A percentile compares a stretch with the other conserved stretches of the same genome.
phyloP scores from a whole-genome alignment of 2,329 filamentous ascomycete genomes.

The Hymenoscyphus occultus region DNA sequence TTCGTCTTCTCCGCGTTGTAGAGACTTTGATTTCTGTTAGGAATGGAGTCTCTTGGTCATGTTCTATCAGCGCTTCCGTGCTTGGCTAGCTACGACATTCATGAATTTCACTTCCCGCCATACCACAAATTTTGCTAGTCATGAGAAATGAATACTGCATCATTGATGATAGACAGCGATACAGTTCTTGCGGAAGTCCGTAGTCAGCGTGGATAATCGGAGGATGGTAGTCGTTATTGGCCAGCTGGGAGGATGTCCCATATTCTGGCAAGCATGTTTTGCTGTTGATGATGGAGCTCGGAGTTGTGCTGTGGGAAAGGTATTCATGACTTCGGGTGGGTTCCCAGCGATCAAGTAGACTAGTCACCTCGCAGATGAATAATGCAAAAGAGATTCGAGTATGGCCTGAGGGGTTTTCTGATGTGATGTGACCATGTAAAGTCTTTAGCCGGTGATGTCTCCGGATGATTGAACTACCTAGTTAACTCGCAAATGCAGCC shows the following conservation, averaged over 20 bases:
- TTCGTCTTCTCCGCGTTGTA: constrained; percentile 79
- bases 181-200: constrained; percentile 21
- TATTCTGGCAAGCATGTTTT: constrained; percentile 23
- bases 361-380: constrained; percentile 35
- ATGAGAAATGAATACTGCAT: constrained; percentile 29
- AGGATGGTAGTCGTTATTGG: constrained; percentile 24
- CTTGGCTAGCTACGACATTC: constrained; percentile 30
- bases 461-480: too few species aligned
- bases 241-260: constrained; percentile 18
- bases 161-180: constrained; percentile 27
- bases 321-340: constrained; percentile 24
- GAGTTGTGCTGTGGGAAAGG: constrained; percentile 16
- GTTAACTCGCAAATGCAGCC: not conserved
- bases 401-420: constrained; percentile 5
- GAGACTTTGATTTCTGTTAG: constrained; percentile 28
- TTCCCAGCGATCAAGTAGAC: constrained; percentile 30
- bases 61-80: constrained; percentile 35
- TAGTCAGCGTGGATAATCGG: constrained; percentile 23
- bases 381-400: constrained; percentile 33
- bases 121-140: constrained; percentile 26
- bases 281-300: constrained; percentile 15
- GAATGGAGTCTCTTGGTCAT: constrained; percentile 32
- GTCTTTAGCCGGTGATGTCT: too few species aligned
- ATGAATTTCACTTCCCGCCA: constrained; percentile 24
- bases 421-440: not conserved